phyloP scores from a whole-genome alignment of 2,329 filamentous ascomycete species.

The Sporothrix globosa region DNA sequence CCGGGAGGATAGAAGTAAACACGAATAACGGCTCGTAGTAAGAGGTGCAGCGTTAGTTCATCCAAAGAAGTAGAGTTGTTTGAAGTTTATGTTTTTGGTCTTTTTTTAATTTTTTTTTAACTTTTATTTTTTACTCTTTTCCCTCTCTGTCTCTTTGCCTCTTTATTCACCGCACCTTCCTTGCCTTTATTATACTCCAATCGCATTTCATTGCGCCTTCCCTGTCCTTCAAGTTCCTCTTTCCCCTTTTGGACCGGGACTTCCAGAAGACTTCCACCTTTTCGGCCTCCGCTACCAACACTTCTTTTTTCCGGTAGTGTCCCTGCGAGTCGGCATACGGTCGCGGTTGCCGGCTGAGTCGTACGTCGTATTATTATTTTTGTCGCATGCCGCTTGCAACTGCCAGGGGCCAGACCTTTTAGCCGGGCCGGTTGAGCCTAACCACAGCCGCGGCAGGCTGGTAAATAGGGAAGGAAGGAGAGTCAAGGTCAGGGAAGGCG shows the following conservation, averaged over 20 bases:
- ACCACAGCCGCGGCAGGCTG: slow-evolving; percentile 8
- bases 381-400: neutral
- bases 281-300: neutral
- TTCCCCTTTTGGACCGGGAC: slow-evolving; percentile 26
- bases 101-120: neutral
- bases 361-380: neutral
- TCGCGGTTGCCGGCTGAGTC: neutral
- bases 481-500: neutral
- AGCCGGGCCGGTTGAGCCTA: slow-evolving; percentile 25
- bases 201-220: neutral
- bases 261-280: slow-evolving; percentile 26
- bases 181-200: too few relatives aligned
- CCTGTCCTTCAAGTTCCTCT: neutral
- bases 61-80: neutral
- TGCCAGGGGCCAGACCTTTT: slow-evolving; percentile 15
- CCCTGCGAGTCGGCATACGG: slow-evolving; percentile 5
- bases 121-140: neutral
- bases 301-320: slow-evolving; percentile 26
- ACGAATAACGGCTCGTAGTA: neutral
- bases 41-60: neutral
- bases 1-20: neutral
- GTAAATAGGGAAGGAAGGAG: neutral
- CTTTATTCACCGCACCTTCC: neutral
- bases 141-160: neutral
- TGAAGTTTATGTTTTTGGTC: too few relatives aligned